phyloP scores from a whole-genome alignment of 177 flowering plant species.

The Vitis hybrid region DNA sequence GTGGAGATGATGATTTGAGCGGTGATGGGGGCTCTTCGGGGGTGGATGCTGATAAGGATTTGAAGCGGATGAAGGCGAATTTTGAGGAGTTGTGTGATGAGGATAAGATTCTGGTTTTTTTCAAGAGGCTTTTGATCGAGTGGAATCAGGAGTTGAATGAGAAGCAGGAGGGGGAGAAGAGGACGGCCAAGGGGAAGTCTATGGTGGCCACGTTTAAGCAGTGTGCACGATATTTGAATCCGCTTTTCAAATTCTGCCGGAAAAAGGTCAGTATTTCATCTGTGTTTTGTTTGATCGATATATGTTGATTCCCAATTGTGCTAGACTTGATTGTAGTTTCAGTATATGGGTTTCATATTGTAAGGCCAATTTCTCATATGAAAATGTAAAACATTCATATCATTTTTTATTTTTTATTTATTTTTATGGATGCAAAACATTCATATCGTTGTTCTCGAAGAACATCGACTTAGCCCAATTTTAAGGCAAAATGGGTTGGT shows the following conservation, averaged over 20 bases:
- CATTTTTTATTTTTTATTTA: too few relatives aligned
- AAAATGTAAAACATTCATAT: too few relatives aligned
- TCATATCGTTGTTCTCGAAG: too few relatives aligned
- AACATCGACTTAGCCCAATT: too few relatives aligned
- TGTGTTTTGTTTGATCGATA: not conserved
- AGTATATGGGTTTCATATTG: too few relatives aligned
- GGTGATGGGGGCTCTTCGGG: constrained; percentile 74
- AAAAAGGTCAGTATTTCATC: constrained; percentile 64
- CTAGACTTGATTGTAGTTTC: too few relatives aligned
- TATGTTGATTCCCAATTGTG: too few relatives aligned
- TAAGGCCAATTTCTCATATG: too few relatives aligned
- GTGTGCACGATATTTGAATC: constrained; percentile 89
- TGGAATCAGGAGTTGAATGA: constrained; percentile 91
- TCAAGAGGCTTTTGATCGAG: constrained; percentile 91
- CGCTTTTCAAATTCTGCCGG: constrained; percentile 94
- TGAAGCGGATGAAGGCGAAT: constrained; percentile 77
- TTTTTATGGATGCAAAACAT: too few relatives aligned
- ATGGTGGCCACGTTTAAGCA: constrained; percentile 96
- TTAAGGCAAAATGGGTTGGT: too few relatives aligned
- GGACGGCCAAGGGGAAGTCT: constrained; percentile 92
- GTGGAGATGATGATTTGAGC: constrained; percentile 62
- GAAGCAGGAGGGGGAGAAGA: constrained; percentile 66
- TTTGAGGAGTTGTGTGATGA: constrained; percentile 88
- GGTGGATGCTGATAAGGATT: constrained; percentile 71
- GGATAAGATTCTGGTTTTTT: constrained; percentile 94